Evolutionary conservation across 2,329 filamentous ascomycete genomes (phyloP).

Genomic region (Arthrobotrys megalospora): DNA sequence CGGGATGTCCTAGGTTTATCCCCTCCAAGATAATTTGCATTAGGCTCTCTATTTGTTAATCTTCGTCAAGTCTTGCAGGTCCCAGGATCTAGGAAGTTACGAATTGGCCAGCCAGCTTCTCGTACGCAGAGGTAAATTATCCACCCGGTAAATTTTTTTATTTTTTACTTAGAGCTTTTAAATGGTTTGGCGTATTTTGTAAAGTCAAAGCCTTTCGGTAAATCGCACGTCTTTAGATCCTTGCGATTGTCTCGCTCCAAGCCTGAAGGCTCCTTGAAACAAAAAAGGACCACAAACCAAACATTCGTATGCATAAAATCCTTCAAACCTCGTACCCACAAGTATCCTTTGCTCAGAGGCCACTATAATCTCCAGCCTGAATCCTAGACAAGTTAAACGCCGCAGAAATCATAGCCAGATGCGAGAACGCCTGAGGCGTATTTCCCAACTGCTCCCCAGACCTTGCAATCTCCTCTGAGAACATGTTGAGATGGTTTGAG

Average conservation of each 20-base stretch:
- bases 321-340: background rate
- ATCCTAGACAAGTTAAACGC: constrained; percentile 80
- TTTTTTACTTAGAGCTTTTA: no score
- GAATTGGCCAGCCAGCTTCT: no score
- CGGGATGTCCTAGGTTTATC: background rate
- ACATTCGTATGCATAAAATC: background rate
- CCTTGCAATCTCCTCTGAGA: constrained; percentile 82
- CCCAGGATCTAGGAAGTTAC: background rate
- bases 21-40: constrained; percentile 11
- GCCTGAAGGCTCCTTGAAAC: constrained; percentile 4
- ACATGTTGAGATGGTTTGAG: constrained; percentile 83
- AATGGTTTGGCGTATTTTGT: background rate
- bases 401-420: constrained; percentile 81
- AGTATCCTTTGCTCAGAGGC: constrained; percentile 3
- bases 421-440: constrained; percentile 84
- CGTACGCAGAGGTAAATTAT: background rate
- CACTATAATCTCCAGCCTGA: constrained; percentile 37
- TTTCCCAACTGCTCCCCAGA: constrained; percentile 84
- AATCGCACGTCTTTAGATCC: constrained; percentile 6
- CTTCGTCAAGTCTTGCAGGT: no score
- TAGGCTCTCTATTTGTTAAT: background rate
- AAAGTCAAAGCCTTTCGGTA: constrained; percentile 9
- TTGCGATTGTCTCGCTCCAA: background rate
- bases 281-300: constrained; percentile 5
- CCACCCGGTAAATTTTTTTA: background rate